Evolutionary conservation across 2,329 filamentous ascomycete genomes (phyloP), one percentile per base, ranked within the genome.

Genomic region (Aspergillus sp.): DNA sequence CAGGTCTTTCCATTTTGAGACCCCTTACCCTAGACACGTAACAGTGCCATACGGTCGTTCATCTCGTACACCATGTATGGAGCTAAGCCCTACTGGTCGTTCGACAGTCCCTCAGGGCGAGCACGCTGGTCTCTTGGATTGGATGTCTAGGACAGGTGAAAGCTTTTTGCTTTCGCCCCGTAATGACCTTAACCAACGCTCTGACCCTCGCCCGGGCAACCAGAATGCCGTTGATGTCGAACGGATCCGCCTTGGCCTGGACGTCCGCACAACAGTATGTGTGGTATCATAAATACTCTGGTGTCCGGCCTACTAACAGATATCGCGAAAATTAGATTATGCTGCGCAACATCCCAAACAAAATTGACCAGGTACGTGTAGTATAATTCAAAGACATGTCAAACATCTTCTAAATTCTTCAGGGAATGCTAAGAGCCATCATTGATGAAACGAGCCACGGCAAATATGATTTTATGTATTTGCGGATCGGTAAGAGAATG

Each of bases 261-360:
- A 89, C 61, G 84, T 88, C 48, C 79, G 85, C 44, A 88, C 85
- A 6, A 89, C 85, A 0, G 85, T 86, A 71, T 67, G 78, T 69
- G 28, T 28, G 2, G 8, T 39, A 8, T n/a, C 8, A 9, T 9
- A 39, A 19, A 10, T 3, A 12, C 12, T 8, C 28, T 29, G 26
- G 19, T 32, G 32, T 26, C 12, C 5, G n/a, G 8, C 10, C 28
- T n/a, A 28, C 32, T 38, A 12, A 19, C 8, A 47, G 43, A 12
- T 10, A 7, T 39, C 39, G 32, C 44, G 7, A 19, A 5, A 38
- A n/a, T 40, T 29, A 88, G 84, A 87, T 97, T 54, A 96, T 97
- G 91, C 69, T 96, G 30, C 83, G 91, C 35, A 96, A 97, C 64
- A 91, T 96, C 41, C 91, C 91, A 1, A 95, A 95, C 70, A 88